A percentile compares a stretch with the other conserved stretches of the same genome.
phyloP scores from a whole-genome alignment of 345 rosid genomes.

The Trapa incisa region DNA sequence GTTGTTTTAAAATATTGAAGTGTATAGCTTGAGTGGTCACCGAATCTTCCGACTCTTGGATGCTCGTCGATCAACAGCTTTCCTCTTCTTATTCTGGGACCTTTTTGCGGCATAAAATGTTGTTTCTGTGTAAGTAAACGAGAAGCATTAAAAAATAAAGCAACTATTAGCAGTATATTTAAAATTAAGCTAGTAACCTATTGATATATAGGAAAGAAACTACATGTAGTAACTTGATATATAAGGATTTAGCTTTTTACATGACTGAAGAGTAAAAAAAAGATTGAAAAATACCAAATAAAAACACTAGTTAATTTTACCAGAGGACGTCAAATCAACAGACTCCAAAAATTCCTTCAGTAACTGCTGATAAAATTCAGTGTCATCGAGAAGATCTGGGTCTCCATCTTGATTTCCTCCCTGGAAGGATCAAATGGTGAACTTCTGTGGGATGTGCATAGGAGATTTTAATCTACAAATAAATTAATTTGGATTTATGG shows the following conservation, averaged over 20 bases:
- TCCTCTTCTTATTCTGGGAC: conserved; percentile 71
- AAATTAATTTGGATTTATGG: background rate
- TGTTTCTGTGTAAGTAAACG: conserved; percentile 26
- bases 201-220: background rate
- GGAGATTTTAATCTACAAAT: background rate
- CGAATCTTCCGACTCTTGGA: conserved; percentile 89
- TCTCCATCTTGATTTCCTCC: conserved; percentile 51
- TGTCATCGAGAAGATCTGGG: conserved; percentile 77
- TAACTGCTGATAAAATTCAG: conserved; percentile 79
- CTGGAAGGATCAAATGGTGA: conserved; percentile 19
- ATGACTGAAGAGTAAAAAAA: background rate
- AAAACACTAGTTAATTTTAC: conserved; percentile 16
- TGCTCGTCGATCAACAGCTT: conserved; percentile 73
- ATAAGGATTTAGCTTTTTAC: background rate
- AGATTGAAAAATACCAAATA: background rate
- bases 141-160: background rate
- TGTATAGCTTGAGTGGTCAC: conserved; percentile 11
- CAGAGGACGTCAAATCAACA: conserved; percentile 54
- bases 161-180: background rate
- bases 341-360: conserved; percentile 79
- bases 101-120: conserved; percentile 65
- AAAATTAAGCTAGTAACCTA: background rate
- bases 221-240: background rate
- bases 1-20: background rate
- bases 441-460: background rate